A percentile compares a stretch with the other conserved stretches of the same genome.
These are phyloP conservation scores for Voacanga thouarsii DNA, from an alignment of 257 asterid species.

Conservation along the genomic window DNA sequence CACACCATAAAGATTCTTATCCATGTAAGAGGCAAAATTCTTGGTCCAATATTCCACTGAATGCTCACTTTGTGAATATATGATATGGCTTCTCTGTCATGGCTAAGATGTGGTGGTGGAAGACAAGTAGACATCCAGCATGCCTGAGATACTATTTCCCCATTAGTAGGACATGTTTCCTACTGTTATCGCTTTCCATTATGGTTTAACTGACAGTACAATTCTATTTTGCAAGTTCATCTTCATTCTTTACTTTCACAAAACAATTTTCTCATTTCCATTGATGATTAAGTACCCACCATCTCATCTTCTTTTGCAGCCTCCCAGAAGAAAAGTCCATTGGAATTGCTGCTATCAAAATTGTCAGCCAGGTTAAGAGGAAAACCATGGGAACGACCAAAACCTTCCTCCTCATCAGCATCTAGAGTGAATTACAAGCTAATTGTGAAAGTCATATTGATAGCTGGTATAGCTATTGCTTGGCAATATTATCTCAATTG, in stretches of 20 bases:
- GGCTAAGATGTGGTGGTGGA: too few species aligned
- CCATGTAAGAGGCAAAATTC: not conserved
- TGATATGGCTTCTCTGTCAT: too few species aligned
- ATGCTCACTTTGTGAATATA: too few species aligned
- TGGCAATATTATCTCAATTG: constrained; percentile 57
- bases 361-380: constrained; percentile 60
- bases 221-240: not conserved
- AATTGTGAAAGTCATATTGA: constrained; percentile 48
- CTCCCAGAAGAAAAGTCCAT: constrained; percentile 40
- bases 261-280: not conserved
- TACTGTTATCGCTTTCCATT: not conserved
- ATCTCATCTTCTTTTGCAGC: constrained; percentile 32
- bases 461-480: constrained; percentile 62
- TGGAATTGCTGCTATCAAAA: constrained; percentile 49
- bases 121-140: too few species aligned
- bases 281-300: not conserved
- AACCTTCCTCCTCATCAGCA: constrained; percentile 31
- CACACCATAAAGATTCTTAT: not conserved
- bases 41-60: too few species aligned
- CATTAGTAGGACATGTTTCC: not conserved
- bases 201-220: not conserved
- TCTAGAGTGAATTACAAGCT: constrained; percentile 50
- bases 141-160: not conserved
- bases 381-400: constrained; percentile 48
- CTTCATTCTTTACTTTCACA: not conserved